These are phyloP conservation scores for Thermochaetoides thermophila DNA, from an alignment of 495 filamentous ascomycete species.

Conservation along the genomic window DNA sequence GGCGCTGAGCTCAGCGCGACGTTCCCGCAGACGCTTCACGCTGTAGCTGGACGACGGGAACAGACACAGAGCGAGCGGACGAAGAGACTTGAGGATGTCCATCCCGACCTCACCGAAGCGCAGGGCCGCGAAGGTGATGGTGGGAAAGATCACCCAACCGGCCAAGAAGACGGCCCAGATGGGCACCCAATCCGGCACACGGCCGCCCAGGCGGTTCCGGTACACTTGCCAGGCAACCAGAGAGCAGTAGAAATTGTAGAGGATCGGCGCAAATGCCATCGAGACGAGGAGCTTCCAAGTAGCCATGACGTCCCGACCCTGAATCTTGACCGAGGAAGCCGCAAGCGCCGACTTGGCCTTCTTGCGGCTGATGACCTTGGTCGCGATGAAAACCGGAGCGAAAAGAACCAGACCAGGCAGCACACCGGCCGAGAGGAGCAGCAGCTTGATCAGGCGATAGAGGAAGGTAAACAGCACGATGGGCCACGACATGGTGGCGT, in stretches of 20 bases:
- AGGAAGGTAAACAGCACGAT: conserved; percentile 63
- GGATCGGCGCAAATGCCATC: conserved; percentile 69
- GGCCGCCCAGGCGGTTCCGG: conserved; percentile 63
- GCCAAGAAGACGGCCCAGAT: conserved; percentile 59
- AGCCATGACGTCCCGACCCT: conserved; percentile 88
- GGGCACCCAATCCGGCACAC: conserved; percentile 65
- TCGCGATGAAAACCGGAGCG: conserved; percentile 75
- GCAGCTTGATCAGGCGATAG: conserved; percentile 65
- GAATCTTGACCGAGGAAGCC: conserved; percentile 84
- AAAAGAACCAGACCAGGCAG: conserved; percentile 82
- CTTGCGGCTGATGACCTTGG: conserved; percentile 76
- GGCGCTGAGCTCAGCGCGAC: conserved; percentile 56
- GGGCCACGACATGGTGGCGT: conserved; percentile 65
- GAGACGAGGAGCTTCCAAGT: conserved; percentile 97
- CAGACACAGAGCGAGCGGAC: conserved; percentile 77
- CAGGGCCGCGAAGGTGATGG: conserved; percentile 84
- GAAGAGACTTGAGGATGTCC: conserved; percentile 92
- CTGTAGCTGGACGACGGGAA: conserved; percentile 74
- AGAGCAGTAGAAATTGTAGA: conserved; percentile 70
- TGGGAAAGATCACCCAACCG: conserved; percentile 66
- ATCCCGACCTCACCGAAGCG: conserved; percentile 94
- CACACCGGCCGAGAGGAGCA: conserved; percentile 61
- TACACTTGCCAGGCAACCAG: conserved; percentile 65
- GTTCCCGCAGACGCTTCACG: conserved; percentile 60
- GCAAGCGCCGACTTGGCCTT: conserved; percentile 87